phyloP scores from a whole-genome alignment of 2,329 filamentous ascomycete genomes.

The Cordyceps cicadae region DNA sequence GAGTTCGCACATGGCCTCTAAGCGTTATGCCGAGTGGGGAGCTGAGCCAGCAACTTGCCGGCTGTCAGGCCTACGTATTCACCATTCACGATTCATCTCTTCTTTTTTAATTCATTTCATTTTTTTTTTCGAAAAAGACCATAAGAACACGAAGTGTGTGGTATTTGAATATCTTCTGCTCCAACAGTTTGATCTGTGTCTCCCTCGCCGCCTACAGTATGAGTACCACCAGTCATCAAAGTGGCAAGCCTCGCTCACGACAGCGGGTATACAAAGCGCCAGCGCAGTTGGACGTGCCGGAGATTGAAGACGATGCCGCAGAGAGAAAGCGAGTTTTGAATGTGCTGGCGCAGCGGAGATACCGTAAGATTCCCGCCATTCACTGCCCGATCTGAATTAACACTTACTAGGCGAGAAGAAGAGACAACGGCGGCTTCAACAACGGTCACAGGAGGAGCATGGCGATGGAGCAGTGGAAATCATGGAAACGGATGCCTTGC shows the following conservation, averaged over 20 bases:
- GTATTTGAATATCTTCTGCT: background rate
- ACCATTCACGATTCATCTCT: background rate
- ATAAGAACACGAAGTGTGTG: background rate
- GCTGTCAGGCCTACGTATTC: background rate
- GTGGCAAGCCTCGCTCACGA: conserved; percentile 24
- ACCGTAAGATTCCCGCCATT: conserved; percentile 27
- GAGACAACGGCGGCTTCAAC: conserved; percentile 21
- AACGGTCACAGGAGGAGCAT: conserved; percentile 10
- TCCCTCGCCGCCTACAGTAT: background rate
- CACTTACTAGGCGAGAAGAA: conserved; percentile 25
- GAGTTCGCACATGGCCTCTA: conserved; percentile 11
- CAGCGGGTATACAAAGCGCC: conserved; percentile 34
- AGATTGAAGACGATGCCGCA: conserved; percentile 41
- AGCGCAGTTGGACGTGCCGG: conserved; percentile 33
- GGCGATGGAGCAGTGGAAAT: background rate
- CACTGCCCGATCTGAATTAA: background rate
- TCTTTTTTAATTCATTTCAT: background rate
- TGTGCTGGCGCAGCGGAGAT: conserved; percentile 46
- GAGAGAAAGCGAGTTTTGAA: conserved; percentile 47
- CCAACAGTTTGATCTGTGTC: background rate
- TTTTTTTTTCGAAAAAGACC: background rate
- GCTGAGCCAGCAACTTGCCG: background rate
- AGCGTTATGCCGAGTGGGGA: conserved; percentile 17
- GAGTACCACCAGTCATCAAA: conserved; percentile 6
- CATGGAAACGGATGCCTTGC: background rate